Evolutionary conservation across 257 asterid species (phyloP), one percentile per base, ranked within the genome.

Genomic region (Solanum peruvianum): DNA sequence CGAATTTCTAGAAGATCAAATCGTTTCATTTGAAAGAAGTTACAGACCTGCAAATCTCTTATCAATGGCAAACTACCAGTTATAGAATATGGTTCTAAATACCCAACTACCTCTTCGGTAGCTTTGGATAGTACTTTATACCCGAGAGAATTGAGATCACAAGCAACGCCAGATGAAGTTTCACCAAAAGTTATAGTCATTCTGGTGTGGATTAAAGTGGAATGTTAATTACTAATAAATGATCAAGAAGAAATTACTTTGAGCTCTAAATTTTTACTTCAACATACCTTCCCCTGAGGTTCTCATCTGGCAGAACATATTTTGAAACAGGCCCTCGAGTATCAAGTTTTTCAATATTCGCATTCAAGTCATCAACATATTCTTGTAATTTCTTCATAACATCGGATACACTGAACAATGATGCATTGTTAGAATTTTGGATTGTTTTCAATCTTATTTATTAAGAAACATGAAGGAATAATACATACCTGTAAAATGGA

Each of bases 41-140:
- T 58, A 70, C 84, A 12, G 72, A 95, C 99, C 98, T 97, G 95
- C 85, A 97, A 84, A 86, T 95, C 99, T 56, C 98, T 93, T 85
- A 97, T 94, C 81, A 97, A 97, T 33, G 98, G 98, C 94, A 97
- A 91, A 88, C 91, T 94, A 67, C 99, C 99, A 11, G 99, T 97
- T 83, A 97, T 97, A 47, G 99, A 97, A 91, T 95, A 97, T 27
- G 99, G 99, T 87, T 97, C 93, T 66, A 94, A 96, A 89, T 93
- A 93, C 13, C 99, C 99, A 72, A 97, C 97, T 81, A 90, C 96
- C 91, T 93, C 97, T 93, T 97, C 92, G 47, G 99, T 97, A 80
- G 99, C 98, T 90, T 94, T 97, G 91, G 97, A 94, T 66, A 97
- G 87, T 56, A 95, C 98, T 75, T 88, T 94, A 92, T 87, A 97